Evolutionary conservation across 495 filamentous ascomycete species (phyloP), one percentile per base, ranked within the genome.

Genomic region (Aspergillus incahuasiensis): DNA sequence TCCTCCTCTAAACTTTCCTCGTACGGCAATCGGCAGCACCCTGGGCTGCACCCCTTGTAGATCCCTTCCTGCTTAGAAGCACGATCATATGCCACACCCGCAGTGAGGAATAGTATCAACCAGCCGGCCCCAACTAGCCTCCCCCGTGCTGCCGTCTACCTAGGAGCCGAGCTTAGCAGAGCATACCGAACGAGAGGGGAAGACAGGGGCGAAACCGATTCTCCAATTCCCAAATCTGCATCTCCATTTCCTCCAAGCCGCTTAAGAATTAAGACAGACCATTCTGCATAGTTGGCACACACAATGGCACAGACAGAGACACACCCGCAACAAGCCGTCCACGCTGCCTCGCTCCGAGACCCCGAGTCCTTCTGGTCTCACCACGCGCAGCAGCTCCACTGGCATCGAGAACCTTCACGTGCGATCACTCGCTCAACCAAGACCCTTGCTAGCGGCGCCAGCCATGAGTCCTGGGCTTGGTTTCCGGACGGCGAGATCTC

Each of bases 401-500:
- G 92, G 92, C 86, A 92, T 73, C 83, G 81, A 57, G 75, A 79
- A 25, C 90, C 89, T 2, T 77, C 74, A 15, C 62, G 63, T 38
- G 63, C 43, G 12, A 48, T 60, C 48, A 42, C 52, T 8, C 75
- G 61, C 8, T 64, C 62, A n/a, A 75, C 68, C 9, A 82, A 81
- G 54, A 74, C 67, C 6, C 71, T 86, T 2, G 55, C 72, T 25
- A 77, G 70, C 53, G 81, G 79, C 6, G 63, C 63, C 45, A 65
- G 59, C 25, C 79, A 87, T 59, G 68, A 73, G 22, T 72, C 86
- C 63, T 96, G 90, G 88, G 81, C 81, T 28, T 97, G 91, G 92
- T 97, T 96, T 60, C 84, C 90, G 0, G 89, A 82, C 53, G 92
- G 92, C 44, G 84, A 92, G 72, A 88, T 97, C 63, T 95, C 89